These are phyloP conservation scores for Austroboletus rostrupii DNA, from an alignment of 1,284 basidiomycete genomes.

Conservation along the genomic window DNA sequence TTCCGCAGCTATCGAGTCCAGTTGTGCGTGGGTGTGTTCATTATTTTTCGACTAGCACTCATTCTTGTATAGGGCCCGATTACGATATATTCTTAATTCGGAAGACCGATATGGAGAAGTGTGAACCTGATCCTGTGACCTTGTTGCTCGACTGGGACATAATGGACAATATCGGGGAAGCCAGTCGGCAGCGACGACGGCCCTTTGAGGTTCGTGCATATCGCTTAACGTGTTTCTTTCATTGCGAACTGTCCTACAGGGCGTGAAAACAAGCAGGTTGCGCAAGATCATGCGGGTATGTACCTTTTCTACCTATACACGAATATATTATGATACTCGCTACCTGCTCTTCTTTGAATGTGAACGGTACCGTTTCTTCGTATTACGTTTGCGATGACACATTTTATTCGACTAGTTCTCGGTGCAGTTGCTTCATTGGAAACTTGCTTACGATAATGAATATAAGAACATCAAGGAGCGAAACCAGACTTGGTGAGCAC, in stretches of 20 bases:
- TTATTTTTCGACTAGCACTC: neutral
- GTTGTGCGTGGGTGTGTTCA: slow-evolving; percentile 1
- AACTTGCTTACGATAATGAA: slow-evolving; percentile 16
- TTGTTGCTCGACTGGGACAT: neutral
- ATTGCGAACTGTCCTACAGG: slow-evolving; percentile 8
- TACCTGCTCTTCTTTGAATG: neutral
- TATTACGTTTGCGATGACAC: neutral
- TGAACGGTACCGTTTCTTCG: neutral
- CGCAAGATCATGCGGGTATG: slow-evolving; percentile 26
- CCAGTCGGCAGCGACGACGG: too few species aligned
- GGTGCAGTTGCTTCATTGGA: slow-evolving; percentile 34
- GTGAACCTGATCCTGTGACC: slow-evolving; percentile 1
- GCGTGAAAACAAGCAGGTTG: slow-evolving; percentile 6
- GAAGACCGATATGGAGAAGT: slow-evolving; percentile 14
- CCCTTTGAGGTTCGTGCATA: neutral
- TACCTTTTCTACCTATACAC: neutral
- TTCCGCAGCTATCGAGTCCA: neutral
- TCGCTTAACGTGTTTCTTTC: neutral
- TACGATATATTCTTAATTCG: slow-evolving; percentile 12
- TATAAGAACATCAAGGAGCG: slow-evolving; percentile 10
- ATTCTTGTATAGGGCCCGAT: slow-evolving; percentile 20
- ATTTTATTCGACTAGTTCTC: slow-evolving; percentile 31
- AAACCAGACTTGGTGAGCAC: slow-evolving; percentile 34
- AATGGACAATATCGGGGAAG: too few species aligned
- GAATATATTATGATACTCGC: neutral